A percentile compares a stretch with the other conserved stretches of the same genome.
phyloP scores from a whole-genome alignment of 2,329 filamentous ascomycete genomes.

The Davidsoniella eucalypti region DNA sequence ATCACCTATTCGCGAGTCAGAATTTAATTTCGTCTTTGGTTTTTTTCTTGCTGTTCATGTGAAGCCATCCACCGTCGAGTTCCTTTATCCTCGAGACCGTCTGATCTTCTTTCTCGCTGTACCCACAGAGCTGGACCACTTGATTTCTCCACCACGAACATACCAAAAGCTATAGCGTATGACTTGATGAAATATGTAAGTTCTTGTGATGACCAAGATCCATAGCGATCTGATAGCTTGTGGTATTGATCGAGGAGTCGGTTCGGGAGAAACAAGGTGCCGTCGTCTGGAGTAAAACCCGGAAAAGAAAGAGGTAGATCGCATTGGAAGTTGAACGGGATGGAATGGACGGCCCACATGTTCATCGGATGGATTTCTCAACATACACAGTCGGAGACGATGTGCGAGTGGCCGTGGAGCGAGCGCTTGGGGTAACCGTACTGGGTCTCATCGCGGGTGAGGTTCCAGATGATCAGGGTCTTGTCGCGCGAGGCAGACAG shows the following conservation, averaged over 20 bases:
- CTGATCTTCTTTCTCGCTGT: too few relatives aligned
- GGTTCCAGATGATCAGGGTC: conserved; percentile 99
- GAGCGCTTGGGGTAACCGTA: conserved; percentile 99
- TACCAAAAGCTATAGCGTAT: too few relatives aligned
- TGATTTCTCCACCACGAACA: too few relatives aligned
- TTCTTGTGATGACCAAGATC: too few relatives aligned
- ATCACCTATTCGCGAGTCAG: conserved; percentile 51
- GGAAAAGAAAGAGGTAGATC: background rate
- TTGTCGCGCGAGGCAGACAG: conserved; percentile 95
- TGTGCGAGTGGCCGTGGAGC: conserved; percentile 98
- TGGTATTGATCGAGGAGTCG: too few relatives aligned
- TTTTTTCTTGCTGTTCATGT: background rate
- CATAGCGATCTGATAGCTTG: too few relatives aligned
- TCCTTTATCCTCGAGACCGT: too few relatives aligned
- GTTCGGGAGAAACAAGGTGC: background rate
- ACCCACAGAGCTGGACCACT: too few relatives aligned
- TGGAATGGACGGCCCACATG: too few relatives aligned
- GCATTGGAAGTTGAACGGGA: background rate
- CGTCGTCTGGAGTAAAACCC: background rate
- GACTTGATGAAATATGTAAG: too few relatives aligned
- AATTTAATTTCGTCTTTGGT: conserved; percentile 5
- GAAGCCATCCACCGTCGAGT: too few relatives aligned
- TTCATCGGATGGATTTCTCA: conserved; percentile 14
- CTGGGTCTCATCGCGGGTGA: conserved; percentile 93
- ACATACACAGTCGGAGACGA: conserved; percentile 99